Evolutionary conservation across 352 stramenopile genomes (phyloP), one percentile per base, ranked within the genome.

Genomic region (Hyaloperonospora arabidopsidis): DNA sequence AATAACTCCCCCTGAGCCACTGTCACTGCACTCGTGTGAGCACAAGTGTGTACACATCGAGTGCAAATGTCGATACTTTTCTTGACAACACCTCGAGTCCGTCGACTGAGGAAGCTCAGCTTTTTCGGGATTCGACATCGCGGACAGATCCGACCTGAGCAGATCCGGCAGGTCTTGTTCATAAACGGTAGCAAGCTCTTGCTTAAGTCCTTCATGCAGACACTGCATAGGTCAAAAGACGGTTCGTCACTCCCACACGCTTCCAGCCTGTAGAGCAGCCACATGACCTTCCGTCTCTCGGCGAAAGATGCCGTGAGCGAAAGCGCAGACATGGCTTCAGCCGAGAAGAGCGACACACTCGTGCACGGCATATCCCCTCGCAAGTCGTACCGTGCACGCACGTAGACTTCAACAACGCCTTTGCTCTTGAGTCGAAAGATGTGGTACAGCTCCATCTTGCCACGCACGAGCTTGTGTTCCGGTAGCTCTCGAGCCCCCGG

Each of bases 251-350:
- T 63, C 34, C 65, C 60, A 17, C 60, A 61, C 36, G 62, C 46
- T 21, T 61, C 49, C 56, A 59, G 51, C 13, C 49, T 64, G 40
- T 63, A 50, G 48, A 67, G 59, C 53, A 62, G 19, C 68, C 59
- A 74, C 49, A 70, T 73, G 43, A 79, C 53, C 58, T 83, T 83
- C 38, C 76, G 70, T 51, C 66, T 65, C 35, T 71, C 64, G 0
- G 63, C 65, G 35, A 65, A 74, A 22, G 72, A 54, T 0, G 52
- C 55, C 6, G 63, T 52, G 0, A 63, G 39, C 0, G 63, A 40
- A 0, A 79, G 54, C 8, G 68, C 49, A 2, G 52, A 53, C 34
- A 70, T 66, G 0, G 67, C 57, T 10, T 74, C 61, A 1, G 67
- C 69, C 2, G 67, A 67, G 38, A 77, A 67, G 0, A 59, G 45